phyloP scores from a whole-genome alignment of 164 flowering plant species.

The Paratinospora sagittata region DNA sequence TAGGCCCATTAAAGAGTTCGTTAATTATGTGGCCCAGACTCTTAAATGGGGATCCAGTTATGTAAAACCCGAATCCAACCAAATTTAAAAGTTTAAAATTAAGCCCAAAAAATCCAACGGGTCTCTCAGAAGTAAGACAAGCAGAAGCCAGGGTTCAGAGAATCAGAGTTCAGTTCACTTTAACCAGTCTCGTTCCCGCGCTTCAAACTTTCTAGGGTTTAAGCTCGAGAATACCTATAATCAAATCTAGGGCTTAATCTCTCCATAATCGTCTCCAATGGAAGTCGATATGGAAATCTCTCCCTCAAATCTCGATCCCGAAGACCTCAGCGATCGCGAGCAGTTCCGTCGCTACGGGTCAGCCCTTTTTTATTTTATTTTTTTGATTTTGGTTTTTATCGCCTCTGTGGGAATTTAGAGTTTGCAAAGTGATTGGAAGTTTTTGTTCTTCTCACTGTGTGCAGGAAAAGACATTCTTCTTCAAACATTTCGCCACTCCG shows the following conservation, averaged over 20 bases:
- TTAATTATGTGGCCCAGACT: too few species aligned
- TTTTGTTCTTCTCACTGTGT: background rate
- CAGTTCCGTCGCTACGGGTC: conserved; percentile 87
- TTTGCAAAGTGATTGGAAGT: too few species aligned
- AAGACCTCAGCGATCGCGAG: conserved; percentile 56
- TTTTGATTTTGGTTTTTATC: background rate
- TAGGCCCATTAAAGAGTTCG: too few species aligned
- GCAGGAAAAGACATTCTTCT: conserved; percentile 59
- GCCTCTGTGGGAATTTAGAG: background rate
- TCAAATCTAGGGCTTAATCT: conserved; percentile 5
- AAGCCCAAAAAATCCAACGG: too few species aligned
- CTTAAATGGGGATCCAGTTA: too few species aligned
- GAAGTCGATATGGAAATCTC: conserved; percentile 61
- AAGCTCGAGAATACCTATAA: background rate
- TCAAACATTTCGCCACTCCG: conserved; percentile 45
- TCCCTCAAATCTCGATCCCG: conserved; percentile 65
- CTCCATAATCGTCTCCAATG: conserved; percentile 18
- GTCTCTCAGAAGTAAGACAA: background rate
- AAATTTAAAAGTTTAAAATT: too few species aligned
- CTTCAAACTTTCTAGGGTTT: conserved; percentile 9
- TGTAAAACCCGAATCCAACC: too few species aligned
- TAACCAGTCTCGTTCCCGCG: conserved; percentile 3
- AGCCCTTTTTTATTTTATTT: background rate
- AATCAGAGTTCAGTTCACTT: too few species aligned
- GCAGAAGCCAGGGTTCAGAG: background rate